Base-by-base conservation (phyloP, 805 yeast genomes). In the Myxozyma neglecta region DNA sequence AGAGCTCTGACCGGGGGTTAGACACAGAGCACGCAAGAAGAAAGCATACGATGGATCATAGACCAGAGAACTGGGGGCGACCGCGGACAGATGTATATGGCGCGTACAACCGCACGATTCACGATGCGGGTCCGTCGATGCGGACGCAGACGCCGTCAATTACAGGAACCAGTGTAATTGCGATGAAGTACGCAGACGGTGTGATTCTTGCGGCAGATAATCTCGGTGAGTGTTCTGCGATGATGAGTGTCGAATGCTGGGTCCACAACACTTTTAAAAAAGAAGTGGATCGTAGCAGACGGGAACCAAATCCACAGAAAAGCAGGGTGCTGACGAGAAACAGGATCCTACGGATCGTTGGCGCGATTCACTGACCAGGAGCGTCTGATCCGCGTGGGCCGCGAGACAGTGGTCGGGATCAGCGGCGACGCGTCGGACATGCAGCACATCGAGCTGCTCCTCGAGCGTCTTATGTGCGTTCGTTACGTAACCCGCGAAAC, bases 361-460 rank as follows among this genome's bases (percentile, higher is more conserved):
- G 85, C 96, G 65, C 83, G 97, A 70, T 89, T 93, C 77, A 87
- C 83, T 64, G 85, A 92, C 74, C 81, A 89, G 63, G 96, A 93
- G 74, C 86, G 99, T 73, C 78, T 94, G 70, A 77, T 91, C 71
- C 83, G 83, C 60, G 96, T 93, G 35, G 99, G 98, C 16, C 76
- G 81, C 14, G 87, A 87, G 65, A 89, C 97, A 0, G 85, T 91
- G 54, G 97, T 94, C 53, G 99, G 98, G 53, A 79, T 92, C 39
- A 86, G 96, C 53, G 99, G 99, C 54, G 99, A 94, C 74, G 84
- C 94, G 49, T 87, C 96, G 51, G 99, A 94, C 77, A 81, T 93
- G 79, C 99, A 94, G 76, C 84, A 90, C 64, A 76, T 94, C 63
- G 86, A 87, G 71, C 79, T 89, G 63, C 73, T 85, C 47, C 80